Conservation (phyloP, 2,329 filamentous ascomycete genomes). For the Lachnellula subtilissima region DNA sequence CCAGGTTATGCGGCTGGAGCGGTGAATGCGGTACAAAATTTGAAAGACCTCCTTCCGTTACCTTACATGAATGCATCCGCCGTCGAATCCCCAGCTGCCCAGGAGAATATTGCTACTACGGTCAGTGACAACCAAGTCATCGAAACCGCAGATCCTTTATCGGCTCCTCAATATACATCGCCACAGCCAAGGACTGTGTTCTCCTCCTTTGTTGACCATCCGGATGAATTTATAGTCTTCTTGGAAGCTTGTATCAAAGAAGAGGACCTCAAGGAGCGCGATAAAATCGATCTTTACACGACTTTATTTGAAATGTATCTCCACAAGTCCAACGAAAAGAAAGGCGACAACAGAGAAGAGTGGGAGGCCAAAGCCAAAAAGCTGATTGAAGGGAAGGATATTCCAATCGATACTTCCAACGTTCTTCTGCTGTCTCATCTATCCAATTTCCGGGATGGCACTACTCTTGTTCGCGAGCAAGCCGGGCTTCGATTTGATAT, state of each 20-base stretch:
- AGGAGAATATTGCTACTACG: constrained; percentile 46
- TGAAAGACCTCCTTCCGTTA: constrained; percentile 76
- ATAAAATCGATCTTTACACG: constrained; percentile 84
- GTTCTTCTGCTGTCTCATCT: constrained; percentile 89
- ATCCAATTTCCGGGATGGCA: constrained; percentile 84
- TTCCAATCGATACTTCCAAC: constrained; percentile 90
- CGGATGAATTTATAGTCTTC: constrained; percentile 87
- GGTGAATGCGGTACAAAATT: constrained; percentile 76
- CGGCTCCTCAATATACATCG: constrained; percentile 60
- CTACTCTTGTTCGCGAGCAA: constrained; percentile 87
- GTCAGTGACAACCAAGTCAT: constrained; percentile 50
- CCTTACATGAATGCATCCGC: constrained; percentile 73
- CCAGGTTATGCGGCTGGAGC: constrained; percentile 42
- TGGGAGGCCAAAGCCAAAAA: constrained; percentile 92
- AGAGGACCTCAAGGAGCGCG: constrained; percentile 62
- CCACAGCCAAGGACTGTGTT: constrained; percentile 87
- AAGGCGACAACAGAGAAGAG: constrained; percentile 63
- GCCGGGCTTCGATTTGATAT: constrained; percentile 91
- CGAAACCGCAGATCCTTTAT: constrained; percentile 37
- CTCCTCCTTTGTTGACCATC: constrained; percentile 92
- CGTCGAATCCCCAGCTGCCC: constrained; percentile 48
- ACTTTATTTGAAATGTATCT: constrained; percentile 98
- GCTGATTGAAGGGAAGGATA: constrained; percentile 74
- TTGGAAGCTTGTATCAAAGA: constrained; percentile 81
- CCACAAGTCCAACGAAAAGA: constrained; percentile 75